A percentile compares a stretch with the other conserved stretches of the same genome.
Conservation (phyloP, 2,329 filamentous ascomycete species). For the Eutypa lata region DNA sequence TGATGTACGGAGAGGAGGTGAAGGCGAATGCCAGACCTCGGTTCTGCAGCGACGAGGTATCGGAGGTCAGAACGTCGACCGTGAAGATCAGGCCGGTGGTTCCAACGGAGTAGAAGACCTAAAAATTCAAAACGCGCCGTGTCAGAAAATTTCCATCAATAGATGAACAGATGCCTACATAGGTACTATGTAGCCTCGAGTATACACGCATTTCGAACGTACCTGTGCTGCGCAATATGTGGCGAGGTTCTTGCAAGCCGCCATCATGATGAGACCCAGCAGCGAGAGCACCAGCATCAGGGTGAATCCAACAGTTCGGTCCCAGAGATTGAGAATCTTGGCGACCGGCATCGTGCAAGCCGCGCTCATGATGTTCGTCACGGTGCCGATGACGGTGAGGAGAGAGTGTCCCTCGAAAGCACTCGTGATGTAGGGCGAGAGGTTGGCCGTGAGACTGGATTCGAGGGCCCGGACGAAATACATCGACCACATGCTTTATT, state of each 20-base stretch:
- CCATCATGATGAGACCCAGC: constrained; percentile 53
- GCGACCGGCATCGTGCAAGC: constrained; percentile 55
- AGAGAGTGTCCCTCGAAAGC: constrained; percentile 43
- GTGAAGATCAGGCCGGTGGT: constrained; percentile 53
- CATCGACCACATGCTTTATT: constrained; percentile 36
- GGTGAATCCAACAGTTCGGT: constrained; percentile 53
- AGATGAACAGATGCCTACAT: too few relatives aligned
- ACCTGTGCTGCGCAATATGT: constrained; percentile 41
- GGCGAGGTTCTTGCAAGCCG: constrained; percentile 39
- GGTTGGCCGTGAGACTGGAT: constrained; percentile 29
- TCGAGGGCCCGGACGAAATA: constrained; percentile 39
- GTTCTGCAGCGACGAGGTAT: constrained; percentile 58
- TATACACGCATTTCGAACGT: neutral
- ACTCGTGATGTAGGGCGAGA: constrained; percentile 37
- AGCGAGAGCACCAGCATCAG: constrained; percentile 44
- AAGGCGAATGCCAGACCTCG: constrained; percentile 54
- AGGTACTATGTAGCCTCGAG: neutral
- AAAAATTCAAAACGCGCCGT: neutral
- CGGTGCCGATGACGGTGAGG: constrained; percentile 42
- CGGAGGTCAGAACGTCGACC: constrained; percentile 59
- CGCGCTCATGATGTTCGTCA: constrained; percentile 44
- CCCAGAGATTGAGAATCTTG: constrained; percentile 58
- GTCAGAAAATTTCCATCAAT: too few relatives aligned
- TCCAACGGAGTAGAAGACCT: constrained; percentile 59
- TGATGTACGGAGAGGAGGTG: constrained; percentile 58